Conservation (phyloP, 1,284 basidiomycete genomes). For the Trichosporon asahii region DNA sequence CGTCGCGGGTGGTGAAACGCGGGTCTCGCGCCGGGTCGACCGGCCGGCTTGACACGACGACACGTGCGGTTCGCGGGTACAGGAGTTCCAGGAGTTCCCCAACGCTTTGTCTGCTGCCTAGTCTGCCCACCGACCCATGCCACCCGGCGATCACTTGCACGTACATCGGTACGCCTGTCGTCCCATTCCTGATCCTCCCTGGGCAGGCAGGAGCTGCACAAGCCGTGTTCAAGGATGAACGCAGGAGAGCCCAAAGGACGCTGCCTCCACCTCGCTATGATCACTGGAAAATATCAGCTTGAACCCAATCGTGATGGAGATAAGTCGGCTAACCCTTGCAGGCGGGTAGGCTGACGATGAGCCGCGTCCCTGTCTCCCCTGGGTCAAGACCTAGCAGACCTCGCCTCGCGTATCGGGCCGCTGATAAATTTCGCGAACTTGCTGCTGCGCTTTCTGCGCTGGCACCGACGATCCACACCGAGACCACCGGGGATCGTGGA, state of each 20-base stretch:
- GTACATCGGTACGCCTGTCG: neutral
- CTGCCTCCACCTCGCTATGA: neutral
- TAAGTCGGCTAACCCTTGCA: neutral
- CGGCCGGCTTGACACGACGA: slow-evolving; percentile 2
- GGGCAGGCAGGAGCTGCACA: neutral
- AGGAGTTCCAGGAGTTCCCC: too few relatives aligned
- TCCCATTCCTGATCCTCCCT: neutral
- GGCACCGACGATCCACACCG: neutral
- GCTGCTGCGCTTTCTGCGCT: neutral
- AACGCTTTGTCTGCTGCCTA: neutral
- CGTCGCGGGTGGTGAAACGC: slow-evolving; percentile 1
- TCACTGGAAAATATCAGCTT: neutral
- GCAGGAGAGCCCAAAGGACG: neutral
- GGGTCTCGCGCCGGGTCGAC: neutral
- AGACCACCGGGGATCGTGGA: neutral
- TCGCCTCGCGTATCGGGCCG: neutral
- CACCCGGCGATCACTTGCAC: neutral
- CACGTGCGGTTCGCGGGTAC: neutral
- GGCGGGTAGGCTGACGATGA: neutral
- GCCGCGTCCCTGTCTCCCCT: neutral
- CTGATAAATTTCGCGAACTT: neutral
- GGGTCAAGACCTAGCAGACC: too few relatives aligned
- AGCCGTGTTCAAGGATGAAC: neutral
- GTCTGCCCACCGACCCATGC: neutral
- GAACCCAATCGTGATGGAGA: neutral